A percentile compares a stretch with the other conserved stretches of the same genome.
phyloP scores from a whole-genome alignment of 2,329 filamentous ascomycete genomes.

The Trichoderma koningiopsis region DNA sequence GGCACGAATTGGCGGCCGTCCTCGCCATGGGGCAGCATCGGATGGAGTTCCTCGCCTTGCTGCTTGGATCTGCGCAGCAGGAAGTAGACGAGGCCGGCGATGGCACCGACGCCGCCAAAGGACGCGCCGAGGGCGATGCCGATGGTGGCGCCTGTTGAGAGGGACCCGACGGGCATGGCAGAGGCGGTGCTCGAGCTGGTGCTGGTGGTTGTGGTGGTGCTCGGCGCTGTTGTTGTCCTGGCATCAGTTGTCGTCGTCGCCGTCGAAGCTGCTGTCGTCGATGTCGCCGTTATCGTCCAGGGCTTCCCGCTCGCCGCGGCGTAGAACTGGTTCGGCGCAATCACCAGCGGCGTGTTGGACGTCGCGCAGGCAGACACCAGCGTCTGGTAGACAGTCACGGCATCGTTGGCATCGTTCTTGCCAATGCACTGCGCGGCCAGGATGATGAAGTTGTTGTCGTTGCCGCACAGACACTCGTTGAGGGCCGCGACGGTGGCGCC shows the following conservation, averaged over 20 bases:
- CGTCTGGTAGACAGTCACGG: conserved; percentile 47
- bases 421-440: conserved; percentile 51
- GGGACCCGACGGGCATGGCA: conserved; percentile 26
- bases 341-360: conserved; percentile 47
- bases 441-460: conserved; percentile 52
- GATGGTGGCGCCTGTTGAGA: conserved; percentile 43
- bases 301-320: conserved; percentile 2
- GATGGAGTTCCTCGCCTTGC: conserved; percentile 35
- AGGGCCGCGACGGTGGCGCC: conserved; percentile 43
- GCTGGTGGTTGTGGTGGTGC: not conserved
- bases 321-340: conserved; percentile 41
- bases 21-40: conserved; percentile 36
- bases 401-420: conserved; percentile 37
- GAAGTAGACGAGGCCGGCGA: conserved; percentile 33
- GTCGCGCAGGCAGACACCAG: conserved; percentile 48
- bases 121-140: conserved; percentile 46
- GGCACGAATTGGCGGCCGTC: conserved; percentile 27
- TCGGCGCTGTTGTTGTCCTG: conserved; percentile 22
- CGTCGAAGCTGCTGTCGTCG: not conserved
- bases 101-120: conserved; percentile 34
- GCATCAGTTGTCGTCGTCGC: not conserved
- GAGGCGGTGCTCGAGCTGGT: conserved; percentile 1
- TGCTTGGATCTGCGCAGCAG: conserved; percentile 36
- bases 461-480: conserved; percentile 54
- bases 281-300: conserved; percentile 19